Evolutionary conservation across 2,329 filamentous ascomycete species (phyloP).

Genomic region (Ophidiomyces ophidiicola): DNA sequence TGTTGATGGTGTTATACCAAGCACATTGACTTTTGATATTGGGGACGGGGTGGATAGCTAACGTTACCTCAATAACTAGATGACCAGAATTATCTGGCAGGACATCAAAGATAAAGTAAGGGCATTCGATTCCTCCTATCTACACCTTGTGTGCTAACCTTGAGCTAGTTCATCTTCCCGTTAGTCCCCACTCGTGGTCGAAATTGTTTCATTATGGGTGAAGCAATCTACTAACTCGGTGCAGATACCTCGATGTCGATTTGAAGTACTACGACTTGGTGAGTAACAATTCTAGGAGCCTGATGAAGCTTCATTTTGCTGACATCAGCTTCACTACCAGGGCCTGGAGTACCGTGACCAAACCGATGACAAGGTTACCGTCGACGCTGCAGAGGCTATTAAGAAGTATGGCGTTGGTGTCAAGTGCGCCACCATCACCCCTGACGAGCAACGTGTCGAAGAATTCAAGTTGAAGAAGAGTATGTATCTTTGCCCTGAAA

Average conservation of each 20-base stretch:
- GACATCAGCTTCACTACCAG: constrained; percentile 21
- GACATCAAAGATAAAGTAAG: constrained; percentile 86
- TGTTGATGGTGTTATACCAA: too few relatives aligned
- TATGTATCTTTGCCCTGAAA: constrained; percentile 35
- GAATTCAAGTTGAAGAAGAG: constrained; percentile 99
- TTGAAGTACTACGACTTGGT: constrained; percentile 92
- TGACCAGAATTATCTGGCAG: constrained; percentile 99
- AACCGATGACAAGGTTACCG: constrained; percentile 91
- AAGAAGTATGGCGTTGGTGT: constrained; percentile 98
- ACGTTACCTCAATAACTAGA: constrained; percentile 39
- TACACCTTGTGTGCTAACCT: constrained; percentile 12
- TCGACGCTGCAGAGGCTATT: constrained; percentile 92
- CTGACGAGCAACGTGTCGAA: constrained; percentile 89
- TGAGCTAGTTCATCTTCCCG: constrained; percentile 65
- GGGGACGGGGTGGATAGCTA: constrained; percentile 1
- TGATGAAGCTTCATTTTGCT: not conserved
- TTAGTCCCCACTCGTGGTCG: constrained; percentile 23
- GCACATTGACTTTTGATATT: too few relatives aligned
- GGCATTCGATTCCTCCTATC: constrained; percentile 13
- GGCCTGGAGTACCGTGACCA: constrained; percentile 89
- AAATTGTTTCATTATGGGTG: not conserved
- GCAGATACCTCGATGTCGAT: constrained; percentile 78
- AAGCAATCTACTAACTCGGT: constrained; percentile 16
- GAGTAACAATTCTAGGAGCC: constrained; percentile 16
- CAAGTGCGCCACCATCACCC: constrained; percentile 98